Percentiles rank a stretch among this genome's conserved stretches.
phyloP scores from a whole-genome alignment of 1,139 yeast genomes.

The Debaryomyces psychrophilus region DNA sequence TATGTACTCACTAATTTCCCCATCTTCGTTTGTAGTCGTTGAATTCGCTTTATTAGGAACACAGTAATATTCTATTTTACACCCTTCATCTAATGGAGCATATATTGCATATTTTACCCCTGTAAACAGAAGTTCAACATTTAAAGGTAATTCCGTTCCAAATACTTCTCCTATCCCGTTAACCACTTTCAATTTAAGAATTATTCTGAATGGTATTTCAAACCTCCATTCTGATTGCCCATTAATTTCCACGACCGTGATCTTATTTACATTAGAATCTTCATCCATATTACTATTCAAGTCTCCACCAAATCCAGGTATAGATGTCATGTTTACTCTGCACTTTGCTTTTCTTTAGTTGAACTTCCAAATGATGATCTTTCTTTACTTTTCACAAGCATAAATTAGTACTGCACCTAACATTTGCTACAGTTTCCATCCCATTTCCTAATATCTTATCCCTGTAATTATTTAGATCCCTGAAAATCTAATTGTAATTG shows the following conservation, averaged over 20 bases:
- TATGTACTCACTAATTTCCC: slow-evolving; percentile 56
- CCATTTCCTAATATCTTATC: not conserved
- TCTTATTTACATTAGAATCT: slow-evolving; percentile 11
- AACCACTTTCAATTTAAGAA: slow-evolving; percentile 56
- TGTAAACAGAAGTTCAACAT: slow-evolving; percentile 61
- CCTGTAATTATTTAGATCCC: not conserved
- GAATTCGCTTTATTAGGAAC: slow-evolving; percentile 51
- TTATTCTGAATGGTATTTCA: slow-evolving; percentile 65
- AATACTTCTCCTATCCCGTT: slow-evolving; percentile 85
- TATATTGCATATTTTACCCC: slow-evolving; percentile 61
- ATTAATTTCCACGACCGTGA: slow-evolving; percentile 33
- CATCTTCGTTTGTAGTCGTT: slow-evolving; percentile 36
- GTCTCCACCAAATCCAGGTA: slow-evolving; percentile 29
- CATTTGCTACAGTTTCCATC: not conserved
- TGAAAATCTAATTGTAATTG: not conserved
- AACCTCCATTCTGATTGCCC: slow-evolving; percentile 80
- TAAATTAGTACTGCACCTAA: slow-evolving; percentile 2
- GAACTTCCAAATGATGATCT: not conserved
- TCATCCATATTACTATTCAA: slow-evolving; percentile 2
- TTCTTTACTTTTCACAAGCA: not conserved
- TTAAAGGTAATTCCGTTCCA: slow-evolving; percentile 88
- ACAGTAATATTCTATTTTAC: slow-evolving; percentile 51
- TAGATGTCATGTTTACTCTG: slow-evolving; percentile 18
- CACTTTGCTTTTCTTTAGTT: not conserved
- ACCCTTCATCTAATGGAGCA: slow-evolving; percentile 60